Conservation (phyloP, 768 basidiomycete species). For the Russula ochroleuca region DNA sequence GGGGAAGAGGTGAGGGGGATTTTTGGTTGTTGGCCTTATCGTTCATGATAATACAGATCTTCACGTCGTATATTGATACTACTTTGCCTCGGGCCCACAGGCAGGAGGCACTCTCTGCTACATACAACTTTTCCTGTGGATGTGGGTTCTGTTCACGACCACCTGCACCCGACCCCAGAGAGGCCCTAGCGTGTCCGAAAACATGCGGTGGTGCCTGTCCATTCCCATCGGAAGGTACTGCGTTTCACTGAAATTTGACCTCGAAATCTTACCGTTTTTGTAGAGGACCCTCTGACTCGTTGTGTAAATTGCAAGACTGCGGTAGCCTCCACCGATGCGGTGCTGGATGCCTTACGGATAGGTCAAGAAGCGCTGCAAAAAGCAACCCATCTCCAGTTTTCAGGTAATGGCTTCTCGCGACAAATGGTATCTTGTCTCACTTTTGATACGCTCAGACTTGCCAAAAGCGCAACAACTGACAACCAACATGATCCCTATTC, state of each 20-base stretch:
- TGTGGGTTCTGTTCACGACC: slow-evolving; percentile 54
- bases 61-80: slow-evolving; percentile 83
- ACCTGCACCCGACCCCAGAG: slow-evolving; percentile 56
- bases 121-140: slow-evolving; percentile 73
- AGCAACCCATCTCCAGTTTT: slow-evolving; percentile 56
- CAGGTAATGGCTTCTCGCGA: slow-evolving; percentile 40
- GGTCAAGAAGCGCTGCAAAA: slow-evolving; percentile 75
- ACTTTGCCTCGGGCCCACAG: slow-evolving; percentile 59
- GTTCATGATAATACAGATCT: slow-evolving; percentile 46
- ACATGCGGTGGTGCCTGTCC: slow-evolving; percentile 61
- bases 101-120: slow-evolving; percentile 54
- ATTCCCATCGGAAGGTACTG: slow-evolving; percentile 55
- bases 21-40: neutral
- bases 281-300: slow-evolving; percentile 47
- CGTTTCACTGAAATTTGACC: neutral
- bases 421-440: slow-evolving; percentile 2
- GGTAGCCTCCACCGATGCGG: slow-evolving; percentile 46
- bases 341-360: slow-evolving; percentile 60
- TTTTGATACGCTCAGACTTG: neutral
- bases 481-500: slow-evolving; percentile 59
- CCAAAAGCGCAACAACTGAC: slow-evolving; percentile 55
- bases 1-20: slow-evolving; percentile 63
- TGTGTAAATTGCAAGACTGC: slow-evolving; percentile 54
- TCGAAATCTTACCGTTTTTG: neutral
- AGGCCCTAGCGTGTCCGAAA: slow-evolving; percentile 64